A percentile compares a stretch with the other conserved stretches of the same genome.
Evolutionary conservation across 2,329 filamentous ascomycete species (phyloP).

Genomic region (Boeremia lycopersici): DNA sequence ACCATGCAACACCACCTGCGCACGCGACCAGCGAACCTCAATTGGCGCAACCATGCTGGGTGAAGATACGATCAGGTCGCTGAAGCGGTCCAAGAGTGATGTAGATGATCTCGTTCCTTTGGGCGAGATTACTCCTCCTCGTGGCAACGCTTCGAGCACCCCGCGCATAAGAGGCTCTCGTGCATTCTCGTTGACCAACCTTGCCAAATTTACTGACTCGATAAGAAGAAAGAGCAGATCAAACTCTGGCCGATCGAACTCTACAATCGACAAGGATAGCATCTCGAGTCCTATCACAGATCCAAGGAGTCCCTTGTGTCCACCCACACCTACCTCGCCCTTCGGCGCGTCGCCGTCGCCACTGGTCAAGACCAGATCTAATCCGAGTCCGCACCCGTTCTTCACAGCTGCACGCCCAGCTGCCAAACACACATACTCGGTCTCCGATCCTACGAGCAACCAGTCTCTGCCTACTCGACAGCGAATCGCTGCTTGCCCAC

Average conservation of each 20-base stretch:
- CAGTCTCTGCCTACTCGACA: constrained; percentile 15
- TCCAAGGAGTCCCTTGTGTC: constrained; percentile 24
- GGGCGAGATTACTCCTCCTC: constrained; percentile 22
- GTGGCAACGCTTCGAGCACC: constrained; percentile 13
- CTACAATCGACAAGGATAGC: constrained; percentile 27
- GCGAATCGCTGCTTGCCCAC: constrained; percentile 6
- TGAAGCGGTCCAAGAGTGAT: constrained; percentile 25
- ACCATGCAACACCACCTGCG: constrained; percentile 11
- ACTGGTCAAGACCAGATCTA: constrained; percentile 6
- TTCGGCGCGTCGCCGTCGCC: constrained; percentile 12
- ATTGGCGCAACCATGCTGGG: constrained; percentile 25
- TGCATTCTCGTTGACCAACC: constrained; percentile 35
- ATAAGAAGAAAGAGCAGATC: constrained; percentile 29
- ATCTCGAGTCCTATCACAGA: constrained; percentile 38
- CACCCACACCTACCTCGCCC: constrained; percentile 13
- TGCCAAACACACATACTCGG: constrained; percentile 24
- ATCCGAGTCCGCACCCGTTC: not conserved
- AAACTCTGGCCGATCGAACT: constrained; percentile 19
- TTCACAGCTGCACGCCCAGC: not conserved
- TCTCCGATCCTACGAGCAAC: constrained; percentile 30
- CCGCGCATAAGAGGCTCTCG: constrained; percentile 20
- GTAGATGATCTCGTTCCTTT: constrained; percentile 21
- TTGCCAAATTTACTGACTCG: constrained; percentile 36
- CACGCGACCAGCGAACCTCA: not conserved
- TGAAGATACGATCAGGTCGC: constrained; percentile 23